Evolutionary conservation across 345 rosid genomes (phyloP).

Genomic region (Barbarea vulgaris): DNA sequence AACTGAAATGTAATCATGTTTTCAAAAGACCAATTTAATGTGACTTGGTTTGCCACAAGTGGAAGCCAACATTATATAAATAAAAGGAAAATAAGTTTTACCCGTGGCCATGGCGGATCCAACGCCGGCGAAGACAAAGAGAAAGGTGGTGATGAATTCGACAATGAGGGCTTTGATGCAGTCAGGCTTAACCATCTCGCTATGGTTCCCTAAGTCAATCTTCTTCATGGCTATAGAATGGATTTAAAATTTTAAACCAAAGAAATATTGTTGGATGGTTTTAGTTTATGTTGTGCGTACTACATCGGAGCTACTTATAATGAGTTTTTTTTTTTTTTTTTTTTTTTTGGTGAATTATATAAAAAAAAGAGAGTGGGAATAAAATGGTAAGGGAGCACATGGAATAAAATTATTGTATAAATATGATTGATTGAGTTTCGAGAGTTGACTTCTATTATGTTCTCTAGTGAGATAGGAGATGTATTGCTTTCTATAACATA

Average conservation of each 20-base stretch:
- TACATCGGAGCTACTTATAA: slow-evolving; percentile 11
- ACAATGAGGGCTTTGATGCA: slow-evolving; percentile 77
- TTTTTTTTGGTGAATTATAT: neutral
- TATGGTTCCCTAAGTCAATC: slow-evolving; percentile 62
- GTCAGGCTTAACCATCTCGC: slow-evolving; percentile 65
- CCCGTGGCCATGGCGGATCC: slow-evolving; percentile 84
- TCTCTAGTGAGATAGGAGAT: slow-evolving; percentile 5
- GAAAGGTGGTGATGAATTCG: slow-evolving; percentile 83
- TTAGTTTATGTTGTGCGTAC: neutral
- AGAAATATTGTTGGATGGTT: neutral
- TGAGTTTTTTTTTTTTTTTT: neutral
- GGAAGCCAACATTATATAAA: neutral
- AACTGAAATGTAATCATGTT: neutral
- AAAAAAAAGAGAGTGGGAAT: neutral
- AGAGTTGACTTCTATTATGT: slow-evolving; percentile 27
- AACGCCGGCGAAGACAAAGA: slow-evolving; percentile 83
- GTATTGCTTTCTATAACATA: neutral
- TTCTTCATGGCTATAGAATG: slow-evolving; percentile 52
- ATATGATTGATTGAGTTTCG: slow-evolving; percentile 24
- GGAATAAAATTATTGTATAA: slow-evolving; percentile 15
- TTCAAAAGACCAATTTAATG: neutral
- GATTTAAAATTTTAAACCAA: neutral
- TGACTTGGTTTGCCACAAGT: neutral
- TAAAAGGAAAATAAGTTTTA: slow-evolving; percentile 10
- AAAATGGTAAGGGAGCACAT: slow-evolving; percentile 28